Percentiles rank a stretch among this genome's conserved stretches.
phyloP scores from a whole-genome alignment of 805 yeast species.

The Blastobotrys attinorum region DNA sequence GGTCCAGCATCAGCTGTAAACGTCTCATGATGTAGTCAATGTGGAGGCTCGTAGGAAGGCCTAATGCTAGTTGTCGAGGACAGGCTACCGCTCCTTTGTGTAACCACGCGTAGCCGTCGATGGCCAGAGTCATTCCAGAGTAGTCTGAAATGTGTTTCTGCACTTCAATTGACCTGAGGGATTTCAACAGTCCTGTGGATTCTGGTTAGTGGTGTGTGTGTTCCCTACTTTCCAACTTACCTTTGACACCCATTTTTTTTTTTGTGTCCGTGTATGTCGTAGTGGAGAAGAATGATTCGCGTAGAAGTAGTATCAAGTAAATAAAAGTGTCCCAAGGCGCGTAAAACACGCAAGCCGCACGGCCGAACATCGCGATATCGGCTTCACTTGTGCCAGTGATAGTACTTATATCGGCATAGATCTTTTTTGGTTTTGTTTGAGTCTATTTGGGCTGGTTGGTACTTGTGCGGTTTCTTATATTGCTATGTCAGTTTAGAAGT shows the following conservation, averaged over 20 bases:
- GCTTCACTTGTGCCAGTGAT: no score
- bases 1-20: conserved; percentile 54
- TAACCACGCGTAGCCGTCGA: conserved; percentile 97
- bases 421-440: no score
- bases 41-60: conserved; percentile 54
- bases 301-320: no score
- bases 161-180: conserved; percentile 64
- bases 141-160: conserved; percentile 49
- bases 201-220: neutral
- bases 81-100: conserved; percentile 81
- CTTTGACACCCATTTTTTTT: conserved; percentile 15
- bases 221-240: conserved; percentile 6
- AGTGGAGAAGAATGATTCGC: no score
- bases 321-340: no score
- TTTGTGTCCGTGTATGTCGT: conserved; percentile 1
- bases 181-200: conserved; percentile 68
- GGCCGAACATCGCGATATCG: no score
- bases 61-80: conserved; percentile 71
- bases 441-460: no score
- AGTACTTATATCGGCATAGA: no score
- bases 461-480: no score
- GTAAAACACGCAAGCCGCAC: no score
- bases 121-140: conserved; percentile 71
- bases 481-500: no score
- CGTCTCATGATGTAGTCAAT: conserved; percentile 60